A percentile compares a stretch with the other conserved stretches of the same genome.
Evolutionary conservation across 2,329 filamentous ascomycete species (phyloP).

Genomic region (Dactylellina haptotyla): DNA sequence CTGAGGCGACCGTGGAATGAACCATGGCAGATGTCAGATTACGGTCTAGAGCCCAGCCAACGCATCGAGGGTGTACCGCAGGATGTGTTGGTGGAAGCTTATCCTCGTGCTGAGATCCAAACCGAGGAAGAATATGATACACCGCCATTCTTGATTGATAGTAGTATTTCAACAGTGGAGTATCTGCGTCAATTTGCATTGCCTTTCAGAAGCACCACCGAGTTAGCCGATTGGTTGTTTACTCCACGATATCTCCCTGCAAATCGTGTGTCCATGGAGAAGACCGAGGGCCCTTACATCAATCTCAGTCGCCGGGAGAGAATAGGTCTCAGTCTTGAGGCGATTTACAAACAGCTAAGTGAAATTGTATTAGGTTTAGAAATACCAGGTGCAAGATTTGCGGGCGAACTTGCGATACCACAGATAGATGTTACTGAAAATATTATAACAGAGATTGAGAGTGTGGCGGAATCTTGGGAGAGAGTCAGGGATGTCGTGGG

Average conservation of each 20-base stretch:
- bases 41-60: not conserved
- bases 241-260: not conserved
- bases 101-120: constrained; percentile 22
- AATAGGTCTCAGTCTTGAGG: constrained; percentile 17
- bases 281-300: not conserved
- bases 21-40: constrained; percentile 12
- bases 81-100: not conserved
- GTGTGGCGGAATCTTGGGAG: constrained; percentile 2
- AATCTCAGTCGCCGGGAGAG: constrained; percentile 8
- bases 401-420: not conserved
- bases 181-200: constrained; percentile 27
- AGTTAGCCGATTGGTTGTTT: constrained; percentile 21
- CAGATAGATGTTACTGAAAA: not conserved
- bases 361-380: not conserved
- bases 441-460: not conserved
- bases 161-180: constrained; percentile 22
- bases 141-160: not conserved
- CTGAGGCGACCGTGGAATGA: constrained; percentile 20
- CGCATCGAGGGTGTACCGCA: constrained; percentile 12
- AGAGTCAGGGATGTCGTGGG: constrained; percentile 24
- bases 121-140: constrained; percentile 14
- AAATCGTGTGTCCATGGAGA: not conserved
- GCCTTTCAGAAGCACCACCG: not conserved
- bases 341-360: not conserved
- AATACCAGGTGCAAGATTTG: not conserved